Base-by-base conservation (phyloP, 805 yeast species). In the Citeromyces nyonsensis region DNA sequence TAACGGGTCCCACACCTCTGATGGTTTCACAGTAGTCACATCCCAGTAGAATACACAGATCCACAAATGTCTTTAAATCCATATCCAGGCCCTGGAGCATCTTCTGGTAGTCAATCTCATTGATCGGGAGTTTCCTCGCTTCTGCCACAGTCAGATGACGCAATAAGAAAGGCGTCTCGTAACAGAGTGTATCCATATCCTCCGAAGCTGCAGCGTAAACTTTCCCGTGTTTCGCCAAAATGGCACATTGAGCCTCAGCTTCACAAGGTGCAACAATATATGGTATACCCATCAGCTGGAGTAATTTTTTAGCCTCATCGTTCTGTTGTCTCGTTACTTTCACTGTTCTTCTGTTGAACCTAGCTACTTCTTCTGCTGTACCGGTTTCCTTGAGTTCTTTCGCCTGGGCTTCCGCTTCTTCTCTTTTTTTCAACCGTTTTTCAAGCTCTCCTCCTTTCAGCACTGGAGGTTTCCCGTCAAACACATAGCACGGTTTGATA, bases 241-340 rank as follows among this genome's bases (percentile, higher is more conserved):
- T 91, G 0, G 98, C 97, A 61, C 98, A 91, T 47, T 91, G 97
- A 0, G 98, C 95, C 52, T 91, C 99, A 2, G 99, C 99, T 54
- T 91, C 99, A 50, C 95, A 78, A 2, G 99, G 98, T 0, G 98
- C 97, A 34, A 73, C 74, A 4, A 91, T 79, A 44, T 61, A 82
- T 2, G 99, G 99, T 32, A 91, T 80, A 0, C 99, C 99, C 99
- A 91, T 91, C 25, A 88, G 57, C 32, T 62, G 69, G 35, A 91
- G 61, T 34, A 91, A 56, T 39, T 69, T 63, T 52, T 84, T 83
- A 13, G 95, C 97, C 46, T 91, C 97, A 25, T 82, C 96, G 45
- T 88, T 91, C 42, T 91, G 98, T 43, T 84, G 86, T 35, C 69
- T 61, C 0, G 95, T 74, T 4, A 85, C 99, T 39, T 78, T 67